Evolutionary conservation across 371 early-diverging fungal species (phyloP), one percentile per base, ranked within the genome.

Genomic region (Syncephalastrum racemosum): DNA sequence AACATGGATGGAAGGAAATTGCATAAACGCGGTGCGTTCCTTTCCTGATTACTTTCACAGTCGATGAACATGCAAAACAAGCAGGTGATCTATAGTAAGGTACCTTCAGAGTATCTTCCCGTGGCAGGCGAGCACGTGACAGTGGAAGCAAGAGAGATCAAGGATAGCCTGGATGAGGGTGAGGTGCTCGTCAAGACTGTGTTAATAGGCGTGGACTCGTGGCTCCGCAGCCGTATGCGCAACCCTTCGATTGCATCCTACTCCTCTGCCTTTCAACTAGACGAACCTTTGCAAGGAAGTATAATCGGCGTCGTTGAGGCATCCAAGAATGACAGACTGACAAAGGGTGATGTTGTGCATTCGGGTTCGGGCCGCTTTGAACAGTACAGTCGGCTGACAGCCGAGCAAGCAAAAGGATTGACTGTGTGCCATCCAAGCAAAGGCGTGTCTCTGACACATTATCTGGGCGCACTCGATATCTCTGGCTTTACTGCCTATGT

Each of bases 181-280:
- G 74, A 84, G 8, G 57, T 86, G 25, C 59, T 87, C 2, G 31
- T 85, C 24, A 80, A 84, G 62, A 66, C 60, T 13, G 56, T 70
- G 14, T 53, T 53, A 16, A 57, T 73, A 18, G 70, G 71, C 36
- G 71, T 73, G 14, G 74, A 73, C 53, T 71, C 74, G 14, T 73
- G 81, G 46, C 78, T 84, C 78, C 85, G 87, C 56, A 82, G 82
- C 27, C 73, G 82, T 58, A 87, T 90, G 88, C 59, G 84, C 58
- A 63, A 65, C 49, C 36, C 67, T 5, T 45, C 48, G 7, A 55
- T 46, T 7, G 60, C 78, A 49, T 86, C 87, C 40, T 77, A 79
- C 52, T 55, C 64, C 20, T 53, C 82, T 19, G 67, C 80, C 12
- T 89, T 85, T 59, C 54, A 71, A 49, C 52, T 88, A 16, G 75